Conservation (phyloP, 108 stramenopile genomes). For the Mediolabrus comicus region DNA sequence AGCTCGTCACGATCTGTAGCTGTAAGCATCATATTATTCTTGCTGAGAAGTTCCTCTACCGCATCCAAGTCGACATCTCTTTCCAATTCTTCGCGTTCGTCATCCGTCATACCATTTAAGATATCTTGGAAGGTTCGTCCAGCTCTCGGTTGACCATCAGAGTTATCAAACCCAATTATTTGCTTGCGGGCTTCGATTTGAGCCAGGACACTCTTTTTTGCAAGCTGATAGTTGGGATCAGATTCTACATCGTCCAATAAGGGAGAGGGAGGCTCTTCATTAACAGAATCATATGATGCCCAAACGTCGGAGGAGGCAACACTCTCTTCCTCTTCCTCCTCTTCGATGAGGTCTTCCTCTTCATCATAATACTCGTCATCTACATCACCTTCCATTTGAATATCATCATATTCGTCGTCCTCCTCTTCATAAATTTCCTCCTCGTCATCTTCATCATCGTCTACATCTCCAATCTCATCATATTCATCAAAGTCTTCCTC, state of each 20-base stretch:
- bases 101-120: slow-evolving; percentile 32
- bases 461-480: slow-evolving; percentile 7
- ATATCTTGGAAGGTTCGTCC: slow-evolving; percentile 25
- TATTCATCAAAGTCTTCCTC: slow-evolving; percentile 2
- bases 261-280: slow-evolving; percentile 32
- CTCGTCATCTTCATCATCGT: slow-evolving; percentile 28
- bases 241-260: slow-evolving; percentile 31
- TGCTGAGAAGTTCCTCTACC: slow-evolving; percentile 23
- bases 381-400: slow-evolving; percentile 23
- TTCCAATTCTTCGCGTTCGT: slow-evolving; percentile 20
- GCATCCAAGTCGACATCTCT: slow-evolving; percentile 21
- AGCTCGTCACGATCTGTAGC: slow-evolving; percentile 39
- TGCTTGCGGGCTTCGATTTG: slow-evolving; percentile 30
- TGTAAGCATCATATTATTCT: slow-evolving; percentile 31
- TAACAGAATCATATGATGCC: slow-evolving; percentile 33
- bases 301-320: slow-evolving; percentile 21
- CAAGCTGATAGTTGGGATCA: slow-evolving; percentile 26
- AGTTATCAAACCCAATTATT: slow-evolving; percentile 14
- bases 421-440: slow-evolving; percentile 16
- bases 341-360: slow-evolving; percentile 1
- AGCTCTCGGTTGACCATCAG: slow-evolving; percentile 9
- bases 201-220: slow-evolving; percentile 23
- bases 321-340: slow-evolving; percentile 15
- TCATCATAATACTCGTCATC: slow-evolving; percentile 31
- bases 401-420: slow-evolving; percentile 6